Conservation (phyloP, 1,284 basidiomycete genomes). For the Ustilago shanxiensis region DNA sequence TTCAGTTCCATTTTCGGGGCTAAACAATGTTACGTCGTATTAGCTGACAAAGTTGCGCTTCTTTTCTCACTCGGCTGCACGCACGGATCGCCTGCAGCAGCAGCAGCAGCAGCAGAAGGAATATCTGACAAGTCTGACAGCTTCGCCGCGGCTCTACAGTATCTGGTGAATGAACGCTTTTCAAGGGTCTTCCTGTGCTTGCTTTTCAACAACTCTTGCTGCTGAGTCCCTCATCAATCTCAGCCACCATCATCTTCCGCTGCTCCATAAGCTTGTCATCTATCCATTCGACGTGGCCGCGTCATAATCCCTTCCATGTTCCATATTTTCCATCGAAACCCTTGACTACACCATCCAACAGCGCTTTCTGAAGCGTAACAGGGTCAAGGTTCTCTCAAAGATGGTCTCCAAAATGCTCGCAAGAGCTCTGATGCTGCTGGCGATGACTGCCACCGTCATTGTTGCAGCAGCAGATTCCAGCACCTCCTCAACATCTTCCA, state of each 20-base stretch:
- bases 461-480: conserved; percentile 13
- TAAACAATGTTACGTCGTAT: not conserved
- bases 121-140: too few species aligned
- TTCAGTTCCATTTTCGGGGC: too few species aligned
- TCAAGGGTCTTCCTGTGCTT: conserved; percentile 7
- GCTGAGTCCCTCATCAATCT: not conserved
- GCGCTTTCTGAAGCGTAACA: not conserved
- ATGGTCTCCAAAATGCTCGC: conserved; percentile 23
- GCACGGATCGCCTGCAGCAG: conserved; percentile 21
- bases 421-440: conserved; percentile 10
- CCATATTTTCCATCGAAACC: not conserved
- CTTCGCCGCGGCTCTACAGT: not conserved
- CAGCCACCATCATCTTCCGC: not conserved
- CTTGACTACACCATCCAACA: not conserved
- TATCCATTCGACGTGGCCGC: not conserved
- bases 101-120: too few species aligned
- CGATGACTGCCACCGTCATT: conserved; percentile 10
- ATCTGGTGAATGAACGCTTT: too few species aligned
- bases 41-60: not conserved
- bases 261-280: not conserved
- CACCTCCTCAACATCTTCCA: not conserved
- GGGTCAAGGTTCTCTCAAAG: not conserved
- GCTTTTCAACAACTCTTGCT: not conserved
- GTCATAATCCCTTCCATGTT: not conserved
- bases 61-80: conserved; percentile 20